Percentiles rank a stretch among this genome's conserved stretches.
phyloP scores from a whole-genome alignment of 306 rosid species.

The Acacia melanoxylon region DNA sequence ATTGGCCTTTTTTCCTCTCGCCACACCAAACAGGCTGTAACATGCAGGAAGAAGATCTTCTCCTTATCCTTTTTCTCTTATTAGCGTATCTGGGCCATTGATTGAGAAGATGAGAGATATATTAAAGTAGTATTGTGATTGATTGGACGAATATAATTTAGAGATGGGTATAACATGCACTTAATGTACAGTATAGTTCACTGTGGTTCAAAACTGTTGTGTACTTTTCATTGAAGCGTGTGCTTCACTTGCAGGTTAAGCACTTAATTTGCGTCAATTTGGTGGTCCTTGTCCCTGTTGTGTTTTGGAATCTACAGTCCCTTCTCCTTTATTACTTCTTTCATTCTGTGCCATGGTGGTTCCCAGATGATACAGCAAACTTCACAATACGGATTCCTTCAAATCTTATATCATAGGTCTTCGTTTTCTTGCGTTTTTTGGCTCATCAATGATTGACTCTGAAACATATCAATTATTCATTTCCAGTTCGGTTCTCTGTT shows the following conservation, averaged over 20 bases:
- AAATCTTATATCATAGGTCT: neutral
- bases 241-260: neutral
- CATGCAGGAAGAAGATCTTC: too few species aligned
- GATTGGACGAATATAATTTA: too few species aligned
- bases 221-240: neutral
- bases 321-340: neutral
- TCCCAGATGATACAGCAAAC: neutral
- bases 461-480: neutral
- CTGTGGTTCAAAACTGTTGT: neutral
- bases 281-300: neutral
- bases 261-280: neutral
- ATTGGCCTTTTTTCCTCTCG: too few species aligned
- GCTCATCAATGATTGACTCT: neutral
- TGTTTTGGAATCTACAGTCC: neutral
- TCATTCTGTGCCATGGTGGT: constrained; percentile 7
- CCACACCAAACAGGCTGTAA: too few species aligned
- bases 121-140: too few species aligned
- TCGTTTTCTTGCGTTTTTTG: neutral
- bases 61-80: too few species aligned
- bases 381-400: neutral
- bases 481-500: neutral
- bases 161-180: too few species aligned
- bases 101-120: too few species aligned
- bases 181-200: neutral
- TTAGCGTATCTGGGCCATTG: too few species aligned